Conservation (phyloP, 1,284 basidiomycete species). For the Papiliotrema laurentii region DNA sequence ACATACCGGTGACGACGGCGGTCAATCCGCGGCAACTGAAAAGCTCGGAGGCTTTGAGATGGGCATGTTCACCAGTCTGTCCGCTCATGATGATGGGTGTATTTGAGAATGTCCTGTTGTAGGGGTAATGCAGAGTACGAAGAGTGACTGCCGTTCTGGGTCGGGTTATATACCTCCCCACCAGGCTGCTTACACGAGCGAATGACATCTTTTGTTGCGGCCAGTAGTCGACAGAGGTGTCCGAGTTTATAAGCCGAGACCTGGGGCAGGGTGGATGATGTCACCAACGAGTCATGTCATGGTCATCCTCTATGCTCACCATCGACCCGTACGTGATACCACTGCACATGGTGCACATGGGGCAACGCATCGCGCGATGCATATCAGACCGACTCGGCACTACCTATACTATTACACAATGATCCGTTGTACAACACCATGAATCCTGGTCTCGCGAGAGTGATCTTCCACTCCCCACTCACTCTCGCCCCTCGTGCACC, state of each 20-base stretch:
- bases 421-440: not conserved
- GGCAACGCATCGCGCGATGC: too few relatives aligned
- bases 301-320: not conserved
- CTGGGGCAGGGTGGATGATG: too few relatives aligned
- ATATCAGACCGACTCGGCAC: not conserved
- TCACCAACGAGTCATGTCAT: not conserved
- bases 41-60: slow-evolving; percentile 22
- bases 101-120: not conserved
- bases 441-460: not conserved
- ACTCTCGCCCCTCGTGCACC: not conserved
- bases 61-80: slow-evolving; percentile 14
- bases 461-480: not conserved
- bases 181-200: too few relatives aligned
- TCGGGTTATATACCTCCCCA: too few relatives aligned
- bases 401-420: not conserved
- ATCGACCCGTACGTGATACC: too few relatives aligned
- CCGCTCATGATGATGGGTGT: not conserved
- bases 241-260: too few relatives aligned
- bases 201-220: too few relatives aligned
- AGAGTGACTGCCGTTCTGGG: too few relatives aligned
- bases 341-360: too few relatives aligned
- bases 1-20: slow-evolving; percentile 25
- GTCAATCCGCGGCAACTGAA: slow-evolving; percentile 28
- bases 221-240: too few relatives aligned
- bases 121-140: too few relatives aligned